Percentiles rank a stretch among this genome's conserved stretches.
phyloP scores from a whole-genome alignment of 148 eudicot species.

The Camellia lanceoleosa region DNA sequence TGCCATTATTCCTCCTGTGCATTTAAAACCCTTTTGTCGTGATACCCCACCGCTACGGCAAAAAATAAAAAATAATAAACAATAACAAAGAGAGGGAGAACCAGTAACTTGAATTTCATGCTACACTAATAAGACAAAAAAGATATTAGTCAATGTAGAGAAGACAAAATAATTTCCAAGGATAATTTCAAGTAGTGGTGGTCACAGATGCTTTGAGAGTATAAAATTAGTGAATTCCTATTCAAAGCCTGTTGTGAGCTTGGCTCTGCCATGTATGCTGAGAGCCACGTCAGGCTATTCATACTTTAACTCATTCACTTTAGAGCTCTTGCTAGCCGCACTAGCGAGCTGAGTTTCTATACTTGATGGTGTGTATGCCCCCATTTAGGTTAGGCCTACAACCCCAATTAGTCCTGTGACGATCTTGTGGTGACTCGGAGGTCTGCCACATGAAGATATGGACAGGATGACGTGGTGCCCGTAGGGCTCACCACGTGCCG shows the following conservation, averaged over 20 bases:
- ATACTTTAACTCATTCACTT: no score
- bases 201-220: not conserved
- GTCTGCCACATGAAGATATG: no score
- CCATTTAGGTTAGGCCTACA: no score
- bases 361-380: no score
- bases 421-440: no score
- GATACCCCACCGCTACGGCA: constrained; percentile 23
- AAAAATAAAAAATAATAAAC: not conserved
- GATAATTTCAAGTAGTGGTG: not conserved
- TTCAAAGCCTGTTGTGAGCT: not conserved
- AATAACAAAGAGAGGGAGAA: not conserved
- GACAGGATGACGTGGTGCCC: no score
- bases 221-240: not conserved
- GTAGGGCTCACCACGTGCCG: no score
- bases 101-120: not conserved
- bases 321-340: no score
- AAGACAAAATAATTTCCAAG: not conserved
- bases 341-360: no score
- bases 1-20: constrained; percentile 81
- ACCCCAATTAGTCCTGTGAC: no score
- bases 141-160: not conserved
- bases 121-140: not conserved
- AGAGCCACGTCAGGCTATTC: no score
- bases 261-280: no score
- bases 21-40: constrained; percentile 45